A percentile compares a stretch with the other conserved stretches of the same genome.
Evolutionary conservation across 345 rosid genomes (phyloP).

Genomic region (Brassica carinata): DNA sequence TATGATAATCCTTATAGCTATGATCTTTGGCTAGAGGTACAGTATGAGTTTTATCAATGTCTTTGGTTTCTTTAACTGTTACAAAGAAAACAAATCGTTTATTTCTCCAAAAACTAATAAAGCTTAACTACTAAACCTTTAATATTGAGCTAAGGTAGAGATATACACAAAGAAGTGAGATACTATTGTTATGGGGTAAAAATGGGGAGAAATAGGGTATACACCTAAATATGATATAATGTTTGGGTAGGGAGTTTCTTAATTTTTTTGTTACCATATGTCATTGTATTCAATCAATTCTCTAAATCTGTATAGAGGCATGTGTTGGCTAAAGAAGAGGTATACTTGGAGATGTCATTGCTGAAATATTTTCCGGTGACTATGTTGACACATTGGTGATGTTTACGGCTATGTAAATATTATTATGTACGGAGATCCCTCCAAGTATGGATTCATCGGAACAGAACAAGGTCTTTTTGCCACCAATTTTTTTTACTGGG

Average conservation of each 20-base stretch:
- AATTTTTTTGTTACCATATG: background rate
- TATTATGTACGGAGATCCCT: too few species aligned
- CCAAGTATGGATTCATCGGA: background rate
- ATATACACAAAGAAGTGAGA: too few species aligned
- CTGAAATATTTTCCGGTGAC: constrained; percentile 37
- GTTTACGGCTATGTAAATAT: constrained; percentile 8
- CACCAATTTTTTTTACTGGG: constrained; percentile 46
- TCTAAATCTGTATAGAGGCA: background rate
- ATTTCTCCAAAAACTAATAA: too few species aligned
- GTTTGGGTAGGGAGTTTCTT: too few species aligned
- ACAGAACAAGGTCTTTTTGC: constrained; percentile 31
- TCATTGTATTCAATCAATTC: background rate
- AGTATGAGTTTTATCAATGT: too few species aligned
- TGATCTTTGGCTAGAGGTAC: background rate
- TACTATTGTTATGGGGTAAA: too few species aligned
- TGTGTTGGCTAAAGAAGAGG: constrained; percentile 47
- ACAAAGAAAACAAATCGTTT: too few species aligned
- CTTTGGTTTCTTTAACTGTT: too few species aligned
- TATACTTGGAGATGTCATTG: constrained; percentile 41
- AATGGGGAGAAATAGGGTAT: too few species aligned
- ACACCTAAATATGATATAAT: too few species aligned
- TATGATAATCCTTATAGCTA: background rate
- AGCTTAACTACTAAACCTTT: background rate
- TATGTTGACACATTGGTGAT: constrained; percentile 45
- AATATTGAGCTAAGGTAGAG: too few species aligned